Base-by-base conservation (phyloP, 169 alveolate genomes). In the Miamiensis avidus region DNA sequence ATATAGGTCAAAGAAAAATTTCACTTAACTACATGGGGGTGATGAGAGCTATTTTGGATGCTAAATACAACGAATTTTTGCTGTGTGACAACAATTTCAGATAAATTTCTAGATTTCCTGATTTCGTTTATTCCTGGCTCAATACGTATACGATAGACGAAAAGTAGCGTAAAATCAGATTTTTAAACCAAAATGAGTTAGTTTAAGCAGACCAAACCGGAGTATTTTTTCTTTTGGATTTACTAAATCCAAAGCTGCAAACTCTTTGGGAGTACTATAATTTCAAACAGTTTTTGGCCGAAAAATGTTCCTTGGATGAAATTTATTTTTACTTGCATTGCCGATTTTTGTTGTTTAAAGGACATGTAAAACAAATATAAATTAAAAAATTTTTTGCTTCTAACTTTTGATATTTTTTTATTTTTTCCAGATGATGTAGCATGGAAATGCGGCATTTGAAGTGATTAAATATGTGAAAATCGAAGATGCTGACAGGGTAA, bases 281-380 rank as follows among this genome's bases (percentile, higher is more conserved):
- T 31, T 90, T 90, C 73, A 79, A 85, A 31, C 89, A 84, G 75
- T 90, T 90, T 32, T 76, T 90, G 11, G 87, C 83, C 72, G 94
- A 90, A 78, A 83, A 87, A 4, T 76, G 74, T 26, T 34, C 82
- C 25, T 25, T 76, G 25, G 94, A 90, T 69, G 94, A 90, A 73
- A 76, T 90, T n/a, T 85, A 75, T 34, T 90, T 90, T 79, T 90
- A 75, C 75, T 33, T 87, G 28, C 92, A 90, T 77, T 83, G 86
- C 74, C 31, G 94, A 73, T 33, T 34, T 76, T 28, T 84, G 31
- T 73, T 90, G 25, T 83, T 89, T 34, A 87, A 84, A 75, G 94
- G 94, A n/a, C 4, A 49, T 49, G 69, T 49, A 49, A 4, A 11
- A 49, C 20, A 49, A 49, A 49, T 20, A 49, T 49, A 11, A 49